These are phyloP conservation scores for Alternaria solani DNA, from an alignment of 2,329 filamentous ascomycete genomes.

Conservation along the genomic window DNA sequence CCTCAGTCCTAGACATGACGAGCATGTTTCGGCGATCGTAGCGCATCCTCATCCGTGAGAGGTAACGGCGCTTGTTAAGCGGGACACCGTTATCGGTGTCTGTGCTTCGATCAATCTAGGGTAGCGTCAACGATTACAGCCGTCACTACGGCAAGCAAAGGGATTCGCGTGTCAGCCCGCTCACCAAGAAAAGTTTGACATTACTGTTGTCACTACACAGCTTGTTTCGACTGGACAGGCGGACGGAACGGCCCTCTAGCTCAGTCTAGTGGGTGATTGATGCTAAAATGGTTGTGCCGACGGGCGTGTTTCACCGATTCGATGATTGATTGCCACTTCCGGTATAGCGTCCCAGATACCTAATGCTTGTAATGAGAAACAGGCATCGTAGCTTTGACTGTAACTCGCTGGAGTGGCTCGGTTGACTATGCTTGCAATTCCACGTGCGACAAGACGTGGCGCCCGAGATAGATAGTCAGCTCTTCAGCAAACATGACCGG, in stretches of 20 bases:
- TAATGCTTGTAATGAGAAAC: not conserved
- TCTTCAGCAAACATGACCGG: not conserved
- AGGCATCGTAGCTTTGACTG: not conserved
- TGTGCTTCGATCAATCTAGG: not conserved
- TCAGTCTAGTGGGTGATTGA: not conserved
- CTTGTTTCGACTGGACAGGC: not conserved
- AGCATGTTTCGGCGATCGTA: not conserved
- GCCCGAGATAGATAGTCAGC: not conserved
- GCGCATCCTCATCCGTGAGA: not conserved
- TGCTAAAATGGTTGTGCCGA: not conserved
- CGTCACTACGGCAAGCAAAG: not conserved
- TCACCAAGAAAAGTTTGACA: not conserved
- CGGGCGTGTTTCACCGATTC: not conserved
- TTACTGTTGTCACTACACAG: not conserved
- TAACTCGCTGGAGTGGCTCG: not conserved
- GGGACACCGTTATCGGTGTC: not conserved
- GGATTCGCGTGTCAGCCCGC: not conserved
- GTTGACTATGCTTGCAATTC: not conserved
- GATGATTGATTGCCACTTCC: not conserved
- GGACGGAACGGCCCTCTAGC: conserved; percentile 19
- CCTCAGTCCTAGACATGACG: not conserved
- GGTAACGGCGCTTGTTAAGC: not conserved
- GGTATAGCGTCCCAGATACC: not conserved
- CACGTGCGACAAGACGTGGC: not conserved
- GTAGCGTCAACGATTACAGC: not conserved